Evolutionary conservation across 1,284 basidiomycete species (phyloP), one percentile per base, ranked within the genome.

Genomic region (Pyrrhoderma noxium): DNA sequence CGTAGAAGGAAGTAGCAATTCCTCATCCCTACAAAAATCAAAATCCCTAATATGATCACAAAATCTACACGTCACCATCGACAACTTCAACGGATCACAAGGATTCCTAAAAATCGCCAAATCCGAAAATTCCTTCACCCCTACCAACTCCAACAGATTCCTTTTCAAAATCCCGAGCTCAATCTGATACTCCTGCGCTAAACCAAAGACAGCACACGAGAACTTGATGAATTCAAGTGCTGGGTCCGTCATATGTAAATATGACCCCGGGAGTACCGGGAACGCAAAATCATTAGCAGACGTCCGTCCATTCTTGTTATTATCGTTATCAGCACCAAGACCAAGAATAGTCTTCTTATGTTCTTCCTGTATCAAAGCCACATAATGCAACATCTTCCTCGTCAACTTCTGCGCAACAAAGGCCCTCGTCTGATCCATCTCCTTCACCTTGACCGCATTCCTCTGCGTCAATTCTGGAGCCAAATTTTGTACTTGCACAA

Each of bases 21-120:
- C 90, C 4, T 84, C 76, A 65, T 97, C 94, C n/a, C 94, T 80
- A 64, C 93, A 96, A 58, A 98, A 86, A 65, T 99, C 95, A 58
- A 99, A 89, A 65, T 94, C 92, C 16, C 90, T 82, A 54, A 95
- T 79, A 19, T 78, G 74, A 66, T 94, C 94, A 70, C 96, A 99
- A 61, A 87, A 82, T 49, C 79, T 80, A 66, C 96, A 99, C 22
- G 94, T 89, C 22, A 98, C 88, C 64, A 91, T 90, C 21, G 85
- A 76, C 22, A 98, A 69, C 58, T 87, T 86, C 56, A 98, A 79
- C 2, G 92, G 84, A 62, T 96, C 88, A 70, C 95, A 98, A 0
- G 95, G 95, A 63, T 97, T 95, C 51, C 81, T 80, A 74, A 94
- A 97, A 0, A 75, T 67, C 1, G 93, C 93, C 45, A 92, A 88